phyloP scores from a whole-genome alignment of 345 rosid species.

The Populus nigra region DNA sequence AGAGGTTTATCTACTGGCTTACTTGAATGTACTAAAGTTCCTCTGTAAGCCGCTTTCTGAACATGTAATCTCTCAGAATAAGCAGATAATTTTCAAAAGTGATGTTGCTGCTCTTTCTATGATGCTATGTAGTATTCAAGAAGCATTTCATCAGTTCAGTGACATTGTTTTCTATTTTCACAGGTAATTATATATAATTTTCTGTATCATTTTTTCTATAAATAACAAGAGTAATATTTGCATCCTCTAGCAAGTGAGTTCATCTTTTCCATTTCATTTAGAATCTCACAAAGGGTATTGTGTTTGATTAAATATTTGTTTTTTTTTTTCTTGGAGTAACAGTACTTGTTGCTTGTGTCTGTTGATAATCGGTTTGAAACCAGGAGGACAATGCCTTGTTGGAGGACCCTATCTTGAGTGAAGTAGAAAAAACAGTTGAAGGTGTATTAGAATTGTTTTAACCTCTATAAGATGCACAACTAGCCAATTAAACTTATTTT shows the following conservation, averaged over 20 bases:
- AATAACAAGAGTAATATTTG: no score
- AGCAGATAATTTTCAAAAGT: conserved; percentile 45
- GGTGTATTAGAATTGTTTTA: no score
- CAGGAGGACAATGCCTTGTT: background rate
- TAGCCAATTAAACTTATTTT: no score
- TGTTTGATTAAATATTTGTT: background rate
- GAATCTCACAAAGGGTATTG: background rate
- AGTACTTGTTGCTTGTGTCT: background rate
- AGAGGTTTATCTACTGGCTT: conserved; percentile 39
- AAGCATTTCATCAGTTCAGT: conserved; percentile 52
- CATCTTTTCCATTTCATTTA: background rate
- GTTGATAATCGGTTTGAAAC: background rate
- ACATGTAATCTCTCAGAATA: conserved; percentile 55
- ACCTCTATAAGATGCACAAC: no score
- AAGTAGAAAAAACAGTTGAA: no score
- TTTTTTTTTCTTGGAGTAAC: background rate
- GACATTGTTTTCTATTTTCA: conserved; percentile 41
- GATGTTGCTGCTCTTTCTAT: conserved; percentile 37
- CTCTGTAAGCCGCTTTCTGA: conserved; percentile 80
- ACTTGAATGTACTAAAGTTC: conserved; percentile 60
- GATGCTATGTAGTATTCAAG: conserved; percentile 49
- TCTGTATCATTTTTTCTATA: conserved; percentile 13
- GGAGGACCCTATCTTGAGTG: no score
- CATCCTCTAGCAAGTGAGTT: background rate
- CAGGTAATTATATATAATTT: conserved; percentile 40